Evolutionary conservation across 805 yeast genomes (phyloP), one percentile per base, ranked within the genome.

Genomic region (Dipodascopsis uninucleata): DNA sequence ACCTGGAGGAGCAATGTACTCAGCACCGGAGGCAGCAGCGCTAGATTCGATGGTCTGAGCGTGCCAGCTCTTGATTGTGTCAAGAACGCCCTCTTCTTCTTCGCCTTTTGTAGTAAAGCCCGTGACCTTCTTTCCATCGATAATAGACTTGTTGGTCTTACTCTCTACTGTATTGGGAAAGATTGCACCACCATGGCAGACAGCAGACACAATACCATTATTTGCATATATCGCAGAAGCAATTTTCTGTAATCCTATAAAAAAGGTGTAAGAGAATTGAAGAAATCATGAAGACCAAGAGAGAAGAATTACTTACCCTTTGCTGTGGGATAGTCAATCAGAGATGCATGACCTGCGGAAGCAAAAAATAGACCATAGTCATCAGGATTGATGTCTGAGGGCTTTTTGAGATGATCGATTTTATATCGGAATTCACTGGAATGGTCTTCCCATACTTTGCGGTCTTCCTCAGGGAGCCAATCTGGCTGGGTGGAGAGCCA

Each of bases 341-440:
- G 52, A 23, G 81, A 67, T 24, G 77, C 86, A 57, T 81, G 86
- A 29, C 87, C 86, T 39, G 78, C 86, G 38, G 82, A 73, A 31
- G 81, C 83, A 55, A 67, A 79, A 60, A 79, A 71, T 48, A 78
- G 69, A 35, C 69, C 70, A 61, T 70, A 81, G 29, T 35, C 12
- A 12, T 32, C 31, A n/a, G 2, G 31, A n/a, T n/a, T 2, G 31
- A 28, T 28, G 2, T n/a, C n/a, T n/a, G n/a, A n/a, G n/a, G n/a
- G n/a, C n/a, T n/a, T n/a, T n/a, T n/a, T n/a, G n/a, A n/a, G n/a
- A n/a, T n/a, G n/a, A n/a, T n/a, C n/a, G n/a, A n/a, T n/a, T n/a
- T n/a, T n/a, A n/a, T n/a, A n/a, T n/a, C n/a, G n/a, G n/a, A n/a
- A n/a, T n/a, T 37, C 43, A 16, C 41, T 37, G 5, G 5, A 8